These are phyloP conservation scores for Leptodermis oblonga DNA, from an alignment of 257 asterid species.

Conservation along the genomic window DNA sequence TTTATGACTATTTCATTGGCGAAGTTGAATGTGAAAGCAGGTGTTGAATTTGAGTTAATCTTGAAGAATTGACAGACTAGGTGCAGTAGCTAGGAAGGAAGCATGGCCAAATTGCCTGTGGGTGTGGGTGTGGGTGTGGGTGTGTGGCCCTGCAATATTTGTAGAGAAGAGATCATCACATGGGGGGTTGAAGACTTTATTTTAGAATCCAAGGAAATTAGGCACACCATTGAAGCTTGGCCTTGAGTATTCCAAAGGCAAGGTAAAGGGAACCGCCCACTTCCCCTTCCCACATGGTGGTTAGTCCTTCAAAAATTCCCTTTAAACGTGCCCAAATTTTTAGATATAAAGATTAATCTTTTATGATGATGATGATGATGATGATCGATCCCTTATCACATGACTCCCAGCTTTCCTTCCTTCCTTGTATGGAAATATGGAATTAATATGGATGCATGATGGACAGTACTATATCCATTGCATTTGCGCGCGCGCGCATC, in stretches of 20 bases:
- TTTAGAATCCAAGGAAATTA: slow-evolving; percentile 53
- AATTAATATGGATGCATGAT: too few species aligned
- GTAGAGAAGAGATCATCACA: slow-evolving; percentile 40
- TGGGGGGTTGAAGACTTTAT: slow-evolving; percentile 46
- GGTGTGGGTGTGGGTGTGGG: too few species aligned
- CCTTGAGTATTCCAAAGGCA: slow-evolving; percentile 46
- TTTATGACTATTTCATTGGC: too few species aligned
- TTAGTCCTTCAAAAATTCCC: slow-evolving; percentile 23
- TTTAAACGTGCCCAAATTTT: slow-evolving; percentile 6
- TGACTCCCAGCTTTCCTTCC: slow-evolving; percentile 38
- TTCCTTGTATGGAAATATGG: too few species aligned
- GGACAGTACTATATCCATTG: too few species aligned
- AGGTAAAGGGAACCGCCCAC: slow-evolving; percentile 32
- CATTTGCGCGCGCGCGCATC: too few species aligned
- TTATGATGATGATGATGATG: slow-evolving; percentile 6
- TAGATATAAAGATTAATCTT: background rate
- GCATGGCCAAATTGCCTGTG: slow-evolving; percentile 28
- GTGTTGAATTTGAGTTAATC: background rate
- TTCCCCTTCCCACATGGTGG: slow-evolving; percentile 43
- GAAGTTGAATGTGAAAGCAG: background rate
- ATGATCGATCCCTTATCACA: slow-evolving; percentile 32
- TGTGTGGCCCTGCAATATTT: slow-evolving; percentile 26
- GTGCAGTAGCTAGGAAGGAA: too few species aligned
- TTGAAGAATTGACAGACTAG: slow-evolving; percentile 16
- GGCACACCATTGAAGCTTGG: slow-evolving; percentile 11